Evolutionary conservation across 2,329 filamentous ascomycete genomes (phyloP).

Genomic region (Colletotrichum camelliae): DNA sequence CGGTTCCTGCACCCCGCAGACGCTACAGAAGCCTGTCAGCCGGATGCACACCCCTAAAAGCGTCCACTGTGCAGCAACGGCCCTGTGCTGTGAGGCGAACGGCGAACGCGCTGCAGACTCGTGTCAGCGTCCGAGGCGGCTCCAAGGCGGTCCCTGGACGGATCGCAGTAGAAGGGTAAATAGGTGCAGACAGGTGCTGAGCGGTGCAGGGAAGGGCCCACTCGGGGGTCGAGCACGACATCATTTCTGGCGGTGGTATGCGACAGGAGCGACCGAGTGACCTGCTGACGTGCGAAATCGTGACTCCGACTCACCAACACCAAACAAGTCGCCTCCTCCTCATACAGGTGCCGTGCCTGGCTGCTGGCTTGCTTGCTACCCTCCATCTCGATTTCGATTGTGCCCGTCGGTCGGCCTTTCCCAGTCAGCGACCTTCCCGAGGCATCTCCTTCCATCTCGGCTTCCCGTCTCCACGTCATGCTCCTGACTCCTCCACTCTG

Average conservation of each 20-base stretch:
- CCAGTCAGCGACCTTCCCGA: background rate
- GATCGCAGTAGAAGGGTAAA: background rate
- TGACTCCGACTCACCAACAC: background rate
- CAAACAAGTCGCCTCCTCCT: background rate
- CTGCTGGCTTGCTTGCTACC: background rate
- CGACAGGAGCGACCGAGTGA: background rate
- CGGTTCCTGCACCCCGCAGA: background rate
- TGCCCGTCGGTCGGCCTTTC: background rate
- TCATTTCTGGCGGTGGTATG: background rate
- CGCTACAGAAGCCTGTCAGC: background rate
- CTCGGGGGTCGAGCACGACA: slow-evolving; percentile 16
- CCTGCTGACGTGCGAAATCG: slow-evolving; percentile 23
- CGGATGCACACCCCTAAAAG: background rate
- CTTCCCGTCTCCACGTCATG: background rate
- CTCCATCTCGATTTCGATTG: background rate
- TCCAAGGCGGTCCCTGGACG: background rate
- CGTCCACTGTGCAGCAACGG: background rate
- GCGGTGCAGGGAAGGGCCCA: background rate
- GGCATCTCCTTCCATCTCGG: slow-evolving; percentile 2
- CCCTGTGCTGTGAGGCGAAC: background rate
- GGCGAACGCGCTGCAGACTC: background rate
- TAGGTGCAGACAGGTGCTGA: background rate
- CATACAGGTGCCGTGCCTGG: background rate
- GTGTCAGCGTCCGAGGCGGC: background rate
- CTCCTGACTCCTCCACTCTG: background rate